Conservation (phyloP, 2,329 filamentous ascomycete species). For the Lecanicillium sp. region DNA sequence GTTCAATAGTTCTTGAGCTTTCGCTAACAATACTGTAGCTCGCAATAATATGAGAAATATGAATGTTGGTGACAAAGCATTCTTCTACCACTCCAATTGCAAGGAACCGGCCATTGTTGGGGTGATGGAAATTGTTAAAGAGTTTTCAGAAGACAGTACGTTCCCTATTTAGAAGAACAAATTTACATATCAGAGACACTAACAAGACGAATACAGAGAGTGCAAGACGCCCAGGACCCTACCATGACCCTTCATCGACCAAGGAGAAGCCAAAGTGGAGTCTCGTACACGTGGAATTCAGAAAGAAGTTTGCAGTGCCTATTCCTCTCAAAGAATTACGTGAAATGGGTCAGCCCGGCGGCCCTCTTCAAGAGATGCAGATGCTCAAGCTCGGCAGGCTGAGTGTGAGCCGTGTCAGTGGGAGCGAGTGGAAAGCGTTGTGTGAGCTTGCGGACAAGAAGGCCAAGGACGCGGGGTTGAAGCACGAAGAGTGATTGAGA, state of each 20-base stretch:
- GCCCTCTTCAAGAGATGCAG: constrained; percentile 66
- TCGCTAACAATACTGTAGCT: constrained; percentile 32
- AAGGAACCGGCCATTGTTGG: constrained; percentile 83
- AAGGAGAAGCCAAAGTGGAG: constrained; percentile 58
- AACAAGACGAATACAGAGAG: constrained; percentile 17
- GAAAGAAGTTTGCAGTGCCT: constrained; percentile 66
- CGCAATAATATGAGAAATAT: constrained; percentile 87
- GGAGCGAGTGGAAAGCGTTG: constrained; percentile 58
- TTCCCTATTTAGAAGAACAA: no score
- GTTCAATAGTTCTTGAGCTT: background rate
- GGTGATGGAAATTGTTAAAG: constrained; percentile 79
- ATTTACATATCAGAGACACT: no score
- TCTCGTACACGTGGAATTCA: constrained; percentile 81
- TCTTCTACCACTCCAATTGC: constrained; percentile 96
- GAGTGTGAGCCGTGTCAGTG: constrained; percentile 65
- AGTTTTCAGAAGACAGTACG: constrained; percentile 71
- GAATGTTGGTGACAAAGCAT: constrained; percentile 84
- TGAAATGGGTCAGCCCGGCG: constrained; percentile 45
- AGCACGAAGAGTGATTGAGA: constrained; percentile 21
- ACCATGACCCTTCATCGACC: constrained; percentile 72
- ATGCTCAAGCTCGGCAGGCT: constrained; percentile 73
- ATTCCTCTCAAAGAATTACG: constrained; percentile 67
- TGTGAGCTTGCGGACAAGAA: constrained; percentile 40
- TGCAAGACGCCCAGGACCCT: constrained; percentile 41
- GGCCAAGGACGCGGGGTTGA: constrained; percentile 27